These are phyloP conservation scores for Orbilia brochopaga DNA, from an alignment of 2,329 filamentous ascomycete species.

Conservation along the genomic window DNA sequence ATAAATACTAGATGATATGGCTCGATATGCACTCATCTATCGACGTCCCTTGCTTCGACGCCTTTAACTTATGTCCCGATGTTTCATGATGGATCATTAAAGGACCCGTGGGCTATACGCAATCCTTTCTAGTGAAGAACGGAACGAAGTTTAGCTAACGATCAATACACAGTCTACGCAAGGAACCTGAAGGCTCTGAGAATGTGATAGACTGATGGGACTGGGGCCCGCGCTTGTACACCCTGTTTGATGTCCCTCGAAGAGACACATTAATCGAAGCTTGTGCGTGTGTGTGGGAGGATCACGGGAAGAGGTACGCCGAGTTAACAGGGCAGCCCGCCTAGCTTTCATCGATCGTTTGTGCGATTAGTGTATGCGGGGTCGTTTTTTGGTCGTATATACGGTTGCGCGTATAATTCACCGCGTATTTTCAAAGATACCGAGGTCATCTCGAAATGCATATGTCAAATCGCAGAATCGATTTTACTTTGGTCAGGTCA, in stretches of 20 bases:
- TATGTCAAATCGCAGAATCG: conserved; percentile 31
- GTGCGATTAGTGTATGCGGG: neutral
- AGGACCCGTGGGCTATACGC: conserved; percentile 42
- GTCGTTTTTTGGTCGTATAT: neutral
- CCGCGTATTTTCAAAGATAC: conserved; percentile 14
- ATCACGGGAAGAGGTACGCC: conserved; percentile 16
- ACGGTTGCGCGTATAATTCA: conserved; percentile 19
- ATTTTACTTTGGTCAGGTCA: conserved; percentile 11
- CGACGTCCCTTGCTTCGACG: conserved; percentile 41
- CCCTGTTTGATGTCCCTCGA: conserved; percentile 10
- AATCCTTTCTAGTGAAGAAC: conserved; percentile 41
- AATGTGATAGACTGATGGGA: conserved; percentile 45
- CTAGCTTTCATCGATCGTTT: conserved; percentile 1
- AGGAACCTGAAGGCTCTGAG: conserved; percentile 39
- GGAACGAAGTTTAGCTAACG: conserved; percentile 34
- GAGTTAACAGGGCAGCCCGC: neutral
- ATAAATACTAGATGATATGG: conserved; percentile 35
- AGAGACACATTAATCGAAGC: conserved; percentile 27
- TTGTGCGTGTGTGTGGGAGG: conserved; percentile 9
- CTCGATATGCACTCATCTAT: conserved; percentile 48
- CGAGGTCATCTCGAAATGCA: conserved; percentile 15
- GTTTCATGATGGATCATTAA: conserved; percentile 48
- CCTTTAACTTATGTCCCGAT: conserved; percentile 47
- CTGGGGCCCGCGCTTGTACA: conserved; percentile 28
- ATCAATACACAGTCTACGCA: conserved; percentile 22